These are phyloP conservation scores for Fomes fomentarius DNA, from an alignment of 1,284 basidiomycete genomes.

Conservation along the genomic window DNA sequence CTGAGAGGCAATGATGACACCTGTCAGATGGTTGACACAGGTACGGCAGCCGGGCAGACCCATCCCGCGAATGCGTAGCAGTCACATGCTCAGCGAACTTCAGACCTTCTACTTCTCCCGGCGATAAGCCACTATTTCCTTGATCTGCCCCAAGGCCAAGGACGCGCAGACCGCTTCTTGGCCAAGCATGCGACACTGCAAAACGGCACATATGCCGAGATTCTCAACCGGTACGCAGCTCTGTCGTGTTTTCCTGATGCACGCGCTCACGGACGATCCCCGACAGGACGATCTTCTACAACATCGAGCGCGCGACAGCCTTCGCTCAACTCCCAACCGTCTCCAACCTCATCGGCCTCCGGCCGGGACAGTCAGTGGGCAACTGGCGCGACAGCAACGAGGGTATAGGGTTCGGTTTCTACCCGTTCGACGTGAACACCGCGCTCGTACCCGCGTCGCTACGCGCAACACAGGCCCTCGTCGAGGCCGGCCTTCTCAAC, in stretches of 20 bases:
- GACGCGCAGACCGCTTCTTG: conserved; percentile 28
- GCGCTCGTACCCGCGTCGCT: conserved; percentile 52
- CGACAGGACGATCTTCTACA: conserved; percentile 28
- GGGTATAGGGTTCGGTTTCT: conserved; percentile 49
- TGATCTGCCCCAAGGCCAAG: conserved; percentile 36
- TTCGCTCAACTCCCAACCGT: conserved; percentile 37
- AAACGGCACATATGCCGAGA: conserved; percentile 40
- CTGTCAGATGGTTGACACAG: conserved; percentile 17
- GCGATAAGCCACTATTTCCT: conserved; percentile 45
- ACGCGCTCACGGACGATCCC: conserved; percentile 29
- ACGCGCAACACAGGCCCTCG: conserved; percentile 43
- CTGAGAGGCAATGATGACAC: too few relatives aligned
- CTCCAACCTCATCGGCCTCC: conserved; percentile 37
- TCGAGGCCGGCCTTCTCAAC: conserved; percentile 36
- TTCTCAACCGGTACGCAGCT: conserved; percentile 36
- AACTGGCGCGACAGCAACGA: conserved; percentile 55
- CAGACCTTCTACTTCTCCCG: conserved; percentile 45
- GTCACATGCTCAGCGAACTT: too few relatives aligned
- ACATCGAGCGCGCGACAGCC: conserved; percentile 32
- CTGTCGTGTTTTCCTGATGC: conserved; percentile 15
- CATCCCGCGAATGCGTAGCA: not conserved
- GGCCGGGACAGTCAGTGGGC: conserved; percentile 38
- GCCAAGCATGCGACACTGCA: conserved; percentile 37
- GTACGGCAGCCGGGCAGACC: too few relatives aligned
- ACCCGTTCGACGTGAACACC: conserved; percentile 52